These are phyloP conservation scores for Aureobasidium melanogenum DNA, from an alignment of 2,329 filamentous ascomycete species.

Conservation along the genomic window DNA sequence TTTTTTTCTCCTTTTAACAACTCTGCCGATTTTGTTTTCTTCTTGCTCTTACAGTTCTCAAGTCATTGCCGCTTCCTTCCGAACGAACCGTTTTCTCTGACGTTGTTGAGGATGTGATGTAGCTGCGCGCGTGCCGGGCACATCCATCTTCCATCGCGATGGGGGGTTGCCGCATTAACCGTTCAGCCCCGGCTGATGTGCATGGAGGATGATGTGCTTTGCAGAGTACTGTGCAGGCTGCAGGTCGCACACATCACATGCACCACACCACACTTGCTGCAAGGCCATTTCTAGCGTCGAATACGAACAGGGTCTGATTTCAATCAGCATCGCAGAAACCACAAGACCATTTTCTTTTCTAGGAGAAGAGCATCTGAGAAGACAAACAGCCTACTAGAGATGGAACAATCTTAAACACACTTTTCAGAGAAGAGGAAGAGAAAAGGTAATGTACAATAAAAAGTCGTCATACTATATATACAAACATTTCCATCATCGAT, in stretches of 20 bases:
- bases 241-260: background rate
- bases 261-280: background rate
- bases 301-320: background rate
- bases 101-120: background rate
- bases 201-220: background rate
- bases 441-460: background rate
- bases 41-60: background rate
- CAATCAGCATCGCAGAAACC: background rate
- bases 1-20: background rate
- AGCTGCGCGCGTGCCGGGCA: background rate
- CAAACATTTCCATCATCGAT: background rate
- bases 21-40: background rate
- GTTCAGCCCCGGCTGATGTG: background rate
- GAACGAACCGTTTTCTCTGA: background rate
- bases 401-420: no score
- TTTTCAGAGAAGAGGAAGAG: no score
- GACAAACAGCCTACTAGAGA: no score
- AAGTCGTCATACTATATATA: background rate
- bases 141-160: background rate
- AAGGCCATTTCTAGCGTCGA: background rate
- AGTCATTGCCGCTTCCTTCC: background rate
- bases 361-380: no score
- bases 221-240: background rate
- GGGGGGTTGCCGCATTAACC: background rate
- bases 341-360: background rate